These are phyloP conservation scores for Letharia lupina DNA, from an alignment of 495 filamentous ascomycete species.

Conservation along the genomic window DNA sequence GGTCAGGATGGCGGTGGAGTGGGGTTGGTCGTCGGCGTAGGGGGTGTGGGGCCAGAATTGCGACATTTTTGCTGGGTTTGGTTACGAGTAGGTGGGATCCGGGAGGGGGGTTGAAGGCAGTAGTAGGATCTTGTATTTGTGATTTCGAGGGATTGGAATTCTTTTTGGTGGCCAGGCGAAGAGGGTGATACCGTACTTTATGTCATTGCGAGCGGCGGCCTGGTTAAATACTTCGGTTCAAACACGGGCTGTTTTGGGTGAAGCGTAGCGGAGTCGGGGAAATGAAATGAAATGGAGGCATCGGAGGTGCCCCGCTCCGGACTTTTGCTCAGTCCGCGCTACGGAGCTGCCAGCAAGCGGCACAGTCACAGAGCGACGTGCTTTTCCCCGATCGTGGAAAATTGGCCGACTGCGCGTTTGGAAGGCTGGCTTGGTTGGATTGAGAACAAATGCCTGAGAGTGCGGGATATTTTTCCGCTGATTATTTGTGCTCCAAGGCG, in stretches of 20 bases:
- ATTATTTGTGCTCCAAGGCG: background rate
- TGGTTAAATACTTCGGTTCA: background rate
- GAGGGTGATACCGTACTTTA: background rate
- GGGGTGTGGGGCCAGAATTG: slow-evolving; percentile 43
- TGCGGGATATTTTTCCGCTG: background rate
- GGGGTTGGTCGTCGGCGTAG: slow-evolving; percentile 56
- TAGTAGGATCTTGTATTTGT: background rate
- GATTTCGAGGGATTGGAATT: background rate
- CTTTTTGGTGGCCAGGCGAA: background rate
- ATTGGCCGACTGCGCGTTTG: too few species aligned
- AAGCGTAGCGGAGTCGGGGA: background rate
- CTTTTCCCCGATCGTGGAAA: too few species aligned
- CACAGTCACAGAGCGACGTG: too few species aligned
- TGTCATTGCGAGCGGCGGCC: background rate
- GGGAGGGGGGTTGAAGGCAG: too few species aligned
- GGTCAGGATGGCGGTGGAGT: slow-evolving; percentile 43
- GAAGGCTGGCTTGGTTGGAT: background rate
- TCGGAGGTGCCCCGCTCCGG: too few species aligned
- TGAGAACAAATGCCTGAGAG: background rate
- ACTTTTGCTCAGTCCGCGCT: background rate
- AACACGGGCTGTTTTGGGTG: background rate
- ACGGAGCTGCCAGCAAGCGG: background rate
- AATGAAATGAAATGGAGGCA: background rate
- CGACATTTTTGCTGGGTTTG: slow-evolving; percentile 30
- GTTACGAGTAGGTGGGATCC: background rate